Percentiles rank a stretch among this genome's conserved stretches.
Evolutionary conservation across 2,329 filamentous ascomycete species (phyloP).

Genomic region (Metarhizium anisopliae): DNA sequence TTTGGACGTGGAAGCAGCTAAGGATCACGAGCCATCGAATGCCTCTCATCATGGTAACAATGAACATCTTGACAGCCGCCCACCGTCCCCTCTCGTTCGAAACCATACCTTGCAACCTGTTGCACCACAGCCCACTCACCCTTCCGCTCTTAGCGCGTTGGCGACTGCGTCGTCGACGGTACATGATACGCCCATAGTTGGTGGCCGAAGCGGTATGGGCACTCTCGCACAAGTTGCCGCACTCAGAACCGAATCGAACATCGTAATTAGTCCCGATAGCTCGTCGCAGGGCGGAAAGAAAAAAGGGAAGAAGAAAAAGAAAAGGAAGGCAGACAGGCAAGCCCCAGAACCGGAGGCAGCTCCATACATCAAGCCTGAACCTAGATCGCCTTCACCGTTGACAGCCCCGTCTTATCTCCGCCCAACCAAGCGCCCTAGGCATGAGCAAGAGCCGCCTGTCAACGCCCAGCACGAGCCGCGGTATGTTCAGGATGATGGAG

Average conservation of each 20-base stretch:
- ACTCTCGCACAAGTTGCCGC: constrained; percentile 46
- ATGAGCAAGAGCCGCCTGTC: constrained; percentile 30
- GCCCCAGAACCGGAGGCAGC: constrained; percentile 36
- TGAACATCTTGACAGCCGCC: constrained; percentile 21
- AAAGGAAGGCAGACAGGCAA: constrained; percentile 42
- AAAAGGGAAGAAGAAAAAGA: constrained; percentile 39
- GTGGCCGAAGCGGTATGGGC: constrained; percentile 8
- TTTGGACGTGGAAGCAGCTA: constrained; percentile 14
- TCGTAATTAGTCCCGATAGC: constrained; percentile 49
- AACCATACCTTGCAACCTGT: constrained; percentile 65
- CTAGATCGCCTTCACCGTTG: constrained; percentile 53
- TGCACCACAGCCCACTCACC: constrained; percentile 68
- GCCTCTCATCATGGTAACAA: constrained; percentile 12
- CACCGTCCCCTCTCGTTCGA: constrained; percentile 55
- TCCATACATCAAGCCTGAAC: constrained; percentile 55
- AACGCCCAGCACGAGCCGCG: constrained; percentile 28
- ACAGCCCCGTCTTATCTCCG: constrained; percentile 42
- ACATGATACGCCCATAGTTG: neutral
- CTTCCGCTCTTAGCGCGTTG: constrained; percentile 43
- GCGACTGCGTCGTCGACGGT: constrained; percentile 2
- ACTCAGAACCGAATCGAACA: constrained; percentile 40
- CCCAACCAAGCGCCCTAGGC: constrained; percentile 48
- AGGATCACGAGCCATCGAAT: constrained; percentile 7
- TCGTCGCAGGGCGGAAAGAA: constrained; percentile 47
- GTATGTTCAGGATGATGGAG: constrained; percentile 27